Base-by-base conservation (phyloP, 805 yeast genomes). In the Pichia heedii region DNA sequence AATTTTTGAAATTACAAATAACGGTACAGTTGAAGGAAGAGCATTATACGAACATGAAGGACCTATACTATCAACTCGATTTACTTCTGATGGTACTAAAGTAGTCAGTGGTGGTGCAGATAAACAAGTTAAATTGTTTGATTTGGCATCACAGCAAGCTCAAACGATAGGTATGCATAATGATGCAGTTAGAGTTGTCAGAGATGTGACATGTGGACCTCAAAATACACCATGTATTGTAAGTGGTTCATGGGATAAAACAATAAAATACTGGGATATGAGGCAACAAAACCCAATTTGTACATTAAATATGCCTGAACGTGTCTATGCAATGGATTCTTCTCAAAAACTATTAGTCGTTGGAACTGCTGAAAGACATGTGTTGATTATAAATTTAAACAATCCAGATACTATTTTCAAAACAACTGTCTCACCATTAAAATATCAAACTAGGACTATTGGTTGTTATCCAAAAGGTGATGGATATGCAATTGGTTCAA, bases 241-340 rank as follows among this genome's bases (percentile, higher is more conserved):
- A 3, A 77, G 89, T 36, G 96, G 95, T 8, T 86, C 96, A 7
- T 93, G 97, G 97, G 98, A 93, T 65, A 88, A 87, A 65, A 87
- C 97, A 1, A 66, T 93, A 50, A 80, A 77, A 60, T 93, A 93
- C 64, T 90, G 98, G 98, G 97, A 93, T 65, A 71, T 84, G 66
- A 79, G 97, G 57, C 79, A 80, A 51, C 84, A 81, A 37, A 81
- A 76, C 54, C 93, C 97, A 16, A 74, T 90, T 19, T 76, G 88
- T 18, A 84, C 95, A 3, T 67, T 93, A 34, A 75, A 76, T 55
- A 68, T 93, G 60, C 96, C 97, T 0, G 97, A 93, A 52, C 70
- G 96, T 42, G 96, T 86, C 0, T 90, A 88, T 65, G 69, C 88
- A 12, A 83, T 90, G 95, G 96, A 89, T 60, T 61, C 84, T 11